Evolutionary conservation across 495 filamentous ascomycete species (phyloP), one percentile per base, ranked within the genome.

Genomic region (Aspergillus funiculosus): DNA sequence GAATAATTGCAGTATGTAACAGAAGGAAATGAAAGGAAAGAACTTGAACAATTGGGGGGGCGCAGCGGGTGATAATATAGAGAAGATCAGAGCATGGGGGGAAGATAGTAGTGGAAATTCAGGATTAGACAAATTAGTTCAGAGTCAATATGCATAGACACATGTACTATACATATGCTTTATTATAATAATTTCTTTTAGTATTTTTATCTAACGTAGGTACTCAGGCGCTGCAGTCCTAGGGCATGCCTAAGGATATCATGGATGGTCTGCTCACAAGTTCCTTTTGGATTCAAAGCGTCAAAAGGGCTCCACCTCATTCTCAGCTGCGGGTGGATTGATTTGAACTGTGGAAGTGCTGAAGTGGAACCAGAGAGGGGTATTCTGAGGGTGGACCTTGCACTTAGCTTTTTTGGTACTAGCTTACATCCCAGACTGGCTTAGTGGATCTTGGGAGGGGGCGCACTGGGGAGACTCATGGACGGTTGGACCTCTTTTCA

Each of bases 141-240:
- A 25, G 30, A 32, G 30, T 14, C 45, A 48, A 32, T 19, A 30
- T 48, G 45, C 46, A 48, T 26, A 17, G 37, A 41, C 46, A 41
- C 46, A 19, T 40, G 46, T 48, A 35, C 37, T 48, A 48, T 30
- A 35, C 29, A 41, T 48, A 34, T 17, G 14, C 13, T 26, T 37
- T 48, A 48, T 25, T 47, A 48, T 22, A 18, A 34, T 18, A 21
- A 22, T 25, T 41, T 40, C 27, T 28, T 30, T 40, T 41, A 34
- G 19, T 13, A 34, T 36, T 39, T 34, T 41, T 13, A 17, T 29
- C 29, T 36, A 36, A 34, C 24, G 18, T 46, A 36, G 28, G 27
- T 32, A 44, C 28, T 36, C 32, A 36, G 32, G 17, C 32, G 17
- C 32, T 36, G n/a, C 13, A 14, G 39, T 22, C n/a, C n/a, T n/a